A percentile compares a stretch with the other conserved stretches of the same genome.
Evolutionary conservation across 164 flowering plant species (phyloP).

Genomic region (Protea cynaroides): DNA sequence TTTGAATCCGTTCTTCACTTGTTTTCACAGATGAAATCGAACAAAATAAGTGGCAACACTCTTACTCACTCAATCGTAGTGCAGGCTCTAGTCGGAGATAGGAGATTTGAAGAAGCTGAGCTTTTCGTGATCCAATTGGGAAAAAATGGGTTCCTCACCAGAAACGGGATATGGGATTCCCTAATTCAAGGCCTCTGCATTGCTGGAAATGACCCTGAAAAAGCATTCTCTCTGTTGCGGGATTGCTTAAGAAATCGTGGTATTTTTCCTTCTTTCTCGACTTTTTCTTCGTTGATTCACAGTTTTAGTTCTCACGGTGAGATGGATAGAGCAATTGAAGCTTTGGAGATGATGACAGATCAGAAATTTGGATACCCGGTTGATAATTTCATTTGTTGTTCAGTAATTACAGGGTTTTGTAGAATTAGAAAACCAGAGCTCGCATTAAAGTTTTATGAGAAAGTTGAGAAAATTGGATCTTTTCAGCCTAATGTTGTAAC

Average conservation of each 20-base stretch:
- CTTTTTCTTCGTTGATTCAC: conserved; percentile 43
- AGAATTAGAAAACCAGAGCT: conserved; percentile 54
- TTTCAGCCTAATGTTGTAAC: conserved; percentile 49
- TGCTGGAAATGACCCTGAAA: conserved; percentile 41
- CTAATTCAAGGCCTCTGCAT: conserved; percentile 42
- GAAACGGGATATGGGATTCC: conserved; percentile 38
- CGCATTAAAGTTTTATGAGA: conserved; percentile 54
- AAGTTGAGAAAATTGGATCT: conserved; percentile 31
- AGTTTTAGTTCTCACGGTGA: conserved; percentile 37
- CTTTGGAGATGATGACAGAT: conserved; percentile 48
- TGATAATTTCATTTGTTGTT: conserved; percentile 57
- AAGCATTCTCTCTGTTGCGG: conserved; percentile 33
- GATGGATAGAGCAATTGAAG: conserved; percentile 55
- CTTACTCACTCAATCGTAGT: conserved; percentile 36
- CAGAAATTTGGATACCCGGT: conserved; percentile 39
- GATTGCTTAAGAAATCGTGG: conserved; percentile 35
- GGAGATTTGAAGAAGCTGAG: conserved; percentile 42
- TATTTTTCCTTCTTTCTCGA: conserved; percentile 38
- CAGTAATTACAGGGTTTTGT: conserved; percentile 61
- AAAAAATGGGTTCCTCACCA: conserved; percentile 15
- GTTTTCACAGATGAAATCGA: conserved; percentile 39
- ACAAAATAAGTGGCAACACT: conserved; percentile 25
- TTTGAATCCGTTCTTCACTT: conserved; percentile 30
- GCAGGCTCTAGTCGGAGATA: conserved; percentile 38
- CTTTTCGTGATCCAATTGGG: conserved; percentile 28